Percentiles rank a stretch among this genome's conserved stretches.
These are phyloP conservation scores for Tillandsia leiboldiana DNA, from an alignment of 176 grass and related monocot species.

Conservation along the genomic window DNA sequence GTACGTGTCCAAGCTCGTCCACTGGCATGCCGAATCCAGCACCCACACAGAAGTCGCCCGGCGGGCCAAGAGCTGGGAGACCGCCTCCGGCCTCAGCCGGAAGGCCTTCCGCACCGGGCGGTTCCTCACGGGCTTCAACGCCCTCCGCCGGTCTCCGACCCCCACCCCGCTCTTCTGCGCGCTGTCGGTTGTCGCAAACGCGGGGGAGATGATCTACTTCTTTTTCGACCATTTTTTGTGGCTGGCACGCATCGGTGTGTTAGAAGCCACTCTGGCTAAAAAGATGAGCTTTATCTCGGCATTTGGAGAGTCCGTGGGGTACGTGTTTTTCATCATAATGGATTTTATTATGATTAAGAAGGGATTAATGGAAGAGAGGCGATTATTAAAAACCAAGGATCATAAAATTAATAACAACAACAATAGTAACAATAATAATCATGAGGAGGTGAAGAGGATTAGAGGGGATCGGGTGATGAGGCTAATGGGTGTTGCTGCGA, in stretches of 20 bases:
- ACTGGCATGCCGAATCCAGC: conserved; percentile 48
- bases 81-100: conserved; percentile 75
- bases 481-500: conserved; percentile 78
- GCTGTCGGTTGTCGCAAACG: conserved; percentile 78
- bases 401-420: not conserved
- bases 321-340: conserved; percentile 82
- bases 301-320: conserved; percentile 74
- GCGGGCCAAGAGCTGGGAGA: conserved; percentile 93
- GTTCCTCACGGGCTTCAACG: conserved; percentile 72
- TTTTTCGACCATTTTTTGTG: conserved; percentile 98
- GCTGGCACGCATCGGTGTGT: conserved; percentile 50
- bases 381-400: conserved; percentile 9
- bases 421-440: not conserved
- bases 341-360: conserved; percentile 71
- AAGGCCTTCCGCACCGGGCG: conserved; percentile 86
- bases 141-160: conserved; percentile 41
- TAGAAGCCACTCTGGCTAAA: conserved; percentile 41
- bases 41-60: conserved; percentile 36
- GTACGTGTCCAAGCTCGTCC: conserved; percentile 86
- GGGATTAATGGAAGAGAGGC: conserved; percentile 41
- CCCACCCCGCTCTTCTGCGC: conserved; percentile 32
- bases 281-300: conserved; percentile 62
- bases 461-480: conserved; percentile 76
- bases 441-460: conserved; percentile 35
- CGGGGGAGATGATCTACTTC: conserved; percentile 98